Evolutionary conservation across 352 stramenopile genomes (phyloP).

Genomic region (Phytophthora parvispora): DNA sequence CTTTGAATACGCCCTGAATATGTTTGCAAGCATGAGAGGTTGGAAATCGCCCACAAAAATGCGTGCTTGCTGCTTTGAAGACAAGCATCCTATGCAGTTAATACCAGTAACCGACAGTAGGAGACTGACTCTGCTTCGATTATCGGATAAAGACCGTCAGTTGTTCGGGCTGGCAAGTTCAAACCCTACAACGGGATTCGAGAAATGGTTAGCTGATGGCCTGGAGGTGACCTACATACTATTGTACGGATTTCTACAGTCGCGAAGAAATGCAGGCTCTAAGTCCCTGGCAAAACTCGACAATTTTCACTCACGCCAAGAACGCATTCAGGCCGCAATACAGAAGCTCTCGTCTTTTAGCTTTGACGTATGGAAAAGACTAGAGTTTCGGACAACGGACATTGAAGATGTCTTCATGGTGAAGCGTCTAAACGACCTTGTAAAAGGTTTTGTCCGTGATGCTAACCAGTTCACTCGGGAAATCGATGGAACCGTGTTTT

Average conservation of each 20-base stretch:
- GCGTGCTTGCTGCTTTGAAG: conserved; percentile 18
- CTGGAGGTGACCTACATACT: conserved; percentile 29
- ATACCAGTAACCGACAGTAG: conserved; percentile 28
- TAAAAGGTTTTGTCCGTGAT: conserved; percentile 11
- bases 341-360: conserved; percentile 28
- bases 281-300: conserved; percentile 27
- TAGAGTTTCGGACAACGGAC: conserved; percentile 26
- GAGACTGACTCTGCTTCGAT: conserved; percentile 17
- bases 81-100: conserved; percentile 19
- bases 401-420: conserved; percentile 23
- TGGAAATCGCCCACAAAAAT: conserved; percentile 13
- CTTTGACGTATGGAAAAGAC: conserved; percentile 33
- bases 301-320: conserved; percentile 2
- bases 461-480: conserved; percentile 11
- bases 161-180: conserved; percentile 15
- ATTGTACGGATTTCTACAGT: conserved; percentile 26
- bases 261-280: conserved; percentile 13
- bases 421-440: conserved; percentile 19
- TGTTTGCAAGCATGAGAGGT: conserved; percentile 27
- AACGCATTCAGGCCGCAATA: conserved; percentile 24
- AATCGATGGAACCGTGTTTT: conserved; percentile 20
- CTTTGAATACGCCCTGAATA: conserved; percentile 26
- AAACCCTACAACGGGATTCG: conserved; percentile 1
- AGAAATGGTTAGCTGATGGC: conserved; percentile 27
- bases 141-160: conserved; percentile 28